Percentiles rank a stretch among this genome's conserved stretches.
Conservation (phyloP, 179 eudicot genomes). For the Gypsophila paniculata region DNA sequence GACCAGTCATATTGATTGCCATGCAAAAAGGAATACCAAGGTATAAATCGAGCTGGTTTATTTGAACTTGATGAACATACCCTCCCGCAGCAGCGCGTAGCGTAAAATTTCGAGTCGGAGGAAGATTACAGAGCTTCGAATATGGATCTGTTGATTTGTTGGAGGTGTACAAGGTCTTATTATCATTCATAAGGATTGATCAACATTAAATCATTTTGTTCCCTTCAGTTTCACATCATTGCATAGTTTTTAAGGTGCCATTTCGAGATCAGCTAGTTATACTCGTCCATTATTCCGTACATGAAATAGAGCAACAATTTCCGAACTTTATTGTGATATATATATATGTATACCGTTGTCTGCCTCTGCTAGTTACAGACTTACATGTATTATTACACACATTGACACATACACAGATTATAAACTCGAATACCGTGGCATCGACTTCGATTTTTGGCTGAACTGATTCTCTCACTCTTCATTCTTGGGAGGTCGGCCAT, state of each 20-base stretch:
- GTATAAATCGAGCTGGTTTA: neutral
- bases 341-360: no score
- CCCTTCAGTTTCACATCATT: slow-evolving; percentile 6
- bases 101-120: neutral
- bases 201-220: slow-evolving; percentile 8
- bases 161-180: slow-evolving; percentile 10
- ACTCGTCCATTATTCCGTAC: neutral
- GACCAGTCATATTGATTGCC: slow-evolving; percentile 6
- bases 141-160: neutral
- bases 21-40: slow-evolving; percentile 8
- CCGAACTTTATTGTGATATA: neutral
- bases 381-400: no score
- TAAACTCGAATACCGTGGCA: no score
- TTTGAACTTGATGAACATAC: neutral
- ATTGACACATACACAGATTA: no score
- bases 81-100: neutral
- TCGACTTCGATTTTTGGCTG: no score
- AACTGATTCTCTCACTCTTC: no score
- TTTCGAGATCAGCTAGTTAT: neutral
- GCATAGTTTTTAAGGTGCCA: slow-evolving; percentile 5
- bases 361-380: no score
- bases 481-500: no score
- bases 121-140: slow-evolving; percentile 17
- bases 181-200: neutral
- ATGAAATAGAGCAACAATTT: neutral